These are phyloP conservation scores for Candida ficus DNA, from an alignment of 805 yeast species.

Conservation along the genomic window DNA sequence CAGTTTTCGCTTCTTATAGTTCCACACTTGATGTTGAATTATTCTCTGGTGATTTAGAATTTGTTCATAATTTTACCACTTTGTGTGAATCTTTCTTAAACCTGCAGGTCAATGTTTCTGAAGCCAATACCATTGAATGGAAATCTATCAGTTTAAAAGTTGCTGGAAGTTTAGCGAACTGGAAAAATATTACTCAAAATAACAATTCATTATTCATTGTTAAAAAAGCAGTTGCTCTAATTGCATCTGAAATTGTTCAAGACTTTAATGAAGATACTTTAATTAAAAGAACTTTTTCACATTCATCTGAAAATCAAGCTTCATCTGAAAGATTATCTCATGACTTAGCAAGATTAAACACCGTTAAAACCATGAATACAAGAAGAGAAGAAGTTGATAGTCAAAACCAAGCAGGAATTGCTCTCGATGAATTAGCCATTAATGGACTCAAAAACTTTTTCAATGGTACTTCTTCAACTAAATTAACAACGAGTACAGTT, in stretches of 20 bases:
- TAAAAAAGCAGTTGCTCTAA: conserved; percentile 16
- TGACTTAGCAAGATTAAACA: conserved; percentile 13
- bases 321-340: background rate
- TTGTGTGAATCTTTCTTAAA: conserved; percentile 27
- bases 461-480: conserved; percentile 56
- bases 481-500: conserved; percentile 51
- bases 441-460: conserved; percentile 53
- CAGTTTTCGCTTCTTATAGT: conserved; percentile 45
- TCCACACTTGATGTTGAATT: conserved; percentile 53
- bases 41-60: conserved; percentile 59
- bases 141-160: conserved; percentile 40
- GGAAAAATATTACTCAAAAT: conserved; percentile 23
- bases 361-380: conserved; percentile 9
- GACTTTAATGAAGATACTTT: conserved; percentile 23
- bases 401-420: conserved; percentile 16
- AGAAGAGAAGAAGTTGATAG: conserved; percentile 4
- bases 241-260: conserved; percentile 14
- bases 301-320: conserved; percentile 19
- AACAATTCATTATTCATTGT: conserved; percentile 11
- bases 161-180: conserved; percentile 30
- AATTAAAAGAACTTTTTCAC: conserved; percentile 16
- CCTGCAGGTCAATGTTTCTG: conserved; percentile 10
- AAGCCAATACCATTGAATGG: conserved; percentile 32
- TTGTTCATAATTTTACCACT: conserved; percentile 41
- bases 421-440: conserved; percentile 28